Conservation (phyloP, 495 filamentous ascomycete genomes). For the Corynascus novoguineensis region DNA sequence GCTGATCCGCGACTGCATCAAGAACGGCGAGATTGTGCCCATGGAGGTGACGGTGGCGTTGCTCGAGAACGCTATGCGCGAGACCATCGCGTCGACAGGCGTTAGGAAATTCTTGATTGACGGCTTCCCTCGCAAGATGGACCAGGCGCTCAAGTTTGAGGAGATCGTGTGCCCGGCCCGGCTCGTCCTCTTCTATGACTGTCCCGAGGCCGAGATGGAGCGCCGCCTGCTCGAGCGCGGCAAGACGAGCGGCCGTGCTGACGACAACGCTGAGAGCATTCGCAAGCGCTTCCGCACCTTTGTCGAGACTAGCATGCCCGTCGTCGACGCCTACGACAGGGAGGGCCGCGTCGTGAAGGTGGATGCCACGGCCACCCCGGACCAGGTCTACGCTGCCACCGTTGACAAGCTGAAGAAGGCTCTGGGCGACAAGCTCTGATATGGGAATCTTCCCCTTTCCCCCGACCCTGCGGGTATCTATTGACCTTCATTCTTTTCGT, state of each 20-base stretch:
- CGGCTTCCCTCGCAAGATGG: constrained; percentile 93
- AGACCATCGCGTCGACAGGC: constrained; percentile 40
- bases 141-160: constrained; percentile 93
- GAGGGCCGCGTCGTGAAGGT: constrained; percentile 75
- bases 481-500: background rate
- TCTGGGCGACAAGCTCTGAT: constrained; percentile 32
- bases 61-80: constrained; percentile 86
- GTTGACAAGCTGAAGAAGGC: constrained; percentile 38
- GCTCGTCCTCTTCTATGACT: constrained; percentile 88
- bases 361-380: constrained; percentile 57
- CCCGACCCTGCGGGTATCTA: background rate
- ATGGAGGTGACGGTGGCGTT: constrained; percentile 97
- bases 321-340: constrained; percentile 76
- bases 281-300: constrained; percentile 93
- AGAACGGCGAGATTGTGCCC: constrained; percentile 88
- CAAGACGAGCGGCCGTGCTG: constrained; percentile 81
- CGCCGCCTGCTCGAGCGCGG: constrained; percentile 76
- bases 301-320: constrained; percentile 92
- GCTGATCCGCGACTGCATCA: constrained; percentile 85
- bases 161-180: constrained; percentile 72
- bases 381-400: constrained; percentile 70
- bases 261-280: constrained; percentile 94
- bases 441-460: background rate
- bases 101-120: constrained; percentile 73
- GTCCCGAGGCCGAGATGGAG: constrained; percentile 83